phyloP scores from a whole-genome alignment of 441 rosid genomes.

The Pelargonium fulgidum region DNA sequence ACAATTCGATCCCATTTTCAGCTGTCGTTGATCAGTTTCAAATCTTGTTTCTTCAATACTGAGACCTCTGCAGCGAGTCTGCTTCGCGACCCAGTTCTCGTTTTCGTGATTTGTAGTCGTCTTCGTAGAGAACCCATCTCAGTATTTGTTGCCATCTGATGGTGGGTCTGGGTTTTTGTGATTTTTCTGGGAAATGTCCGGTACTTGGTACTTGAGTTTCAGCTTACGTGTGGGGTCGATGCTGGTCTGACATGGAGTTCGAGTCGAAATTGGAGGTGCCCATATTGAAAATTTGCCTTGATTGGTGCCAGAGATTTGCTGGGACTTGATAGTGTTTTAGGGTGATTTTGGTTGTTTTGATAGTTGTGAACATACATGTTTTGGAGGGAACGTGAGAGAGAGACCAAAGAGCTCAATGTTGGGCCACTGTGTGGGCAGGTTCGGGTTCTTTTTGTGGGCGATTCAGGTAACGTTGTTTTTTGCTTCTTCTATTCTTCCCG shows the following conservation, averaged over 20 bases:
- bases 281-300: neutral
- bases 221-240: neutral
- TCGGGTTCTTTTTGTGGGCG: slow-evolving; percentile 92
- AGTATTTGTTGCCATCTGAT: neutral
- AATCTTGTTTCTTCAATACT: too few species aligned
- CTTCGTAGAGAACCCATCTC: too few species aligned
- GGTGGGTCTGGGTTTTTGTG: neutral
- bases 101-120: too few species aligned
- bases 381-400: slow-evolving; percentile 92
- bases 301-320: slow-evolving; percentile 14
- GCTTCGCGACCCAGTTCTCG: too few species aligned
- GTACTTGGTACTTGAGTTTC: neutral
- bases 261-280: neutral
- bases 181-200: neutral
- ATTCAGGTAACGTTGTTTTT: slow-evolving; percentile 72
- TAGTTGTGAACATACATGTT: slow-evolving; percentile 38
- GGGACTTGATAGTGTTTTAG: slow-evolving; percentile 19
- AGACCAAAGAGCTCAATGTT: slow-evolving; percentile 59
- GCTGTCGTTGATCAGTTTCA: too few species aligned
- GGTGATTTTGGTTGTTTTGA: neutral
- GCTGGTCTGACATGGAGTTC: neutral
- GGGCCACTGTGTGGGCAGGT: slow-evolving; percentile 87
- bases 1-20: too few species aligned
- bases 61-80: too few species aligned
- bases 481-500: neutral